Conservation (phyloP, 495 filamentous ascomycete genomes). For the Aspergillus cristatus region DNA sequence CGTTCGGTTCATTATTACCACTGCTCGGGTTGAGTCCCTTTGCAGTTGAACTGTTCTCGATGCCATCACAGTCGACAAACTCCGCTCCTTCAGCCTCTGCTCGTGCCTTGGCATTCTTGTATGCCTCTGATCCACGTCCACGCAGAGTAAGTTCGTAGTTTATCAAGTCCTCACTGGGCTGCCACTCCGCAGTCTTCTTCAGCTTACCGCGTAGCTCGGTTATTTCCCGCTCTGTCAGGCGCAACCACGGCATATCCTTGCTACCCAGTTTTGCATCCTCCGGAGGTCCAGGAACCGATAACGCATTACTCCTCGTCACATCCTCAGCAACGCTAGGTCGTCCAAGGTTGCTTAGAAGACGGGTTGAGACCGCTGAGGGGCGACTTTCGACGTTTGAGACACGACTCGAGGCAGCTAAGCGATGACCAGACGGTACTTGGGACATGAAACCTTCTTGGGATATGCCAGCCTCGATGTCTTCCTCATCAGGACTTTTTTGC, state of each 20-base stretch:
- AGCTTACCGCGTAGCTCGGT: constrained; percentile 85
- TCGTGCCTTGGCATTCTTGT: constrained; percentile 55
- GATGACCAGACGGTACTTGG: constrained; percentile 1
- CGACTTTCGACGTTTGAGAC: too few species aligned
- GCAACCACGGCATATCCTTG: constrained; percentile 76
- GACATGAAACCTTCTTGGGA: constrained; percentile 6
- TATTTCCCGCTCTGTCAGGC: constrained; percentile 85
- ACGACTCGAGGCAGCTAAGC: too few species aligned
- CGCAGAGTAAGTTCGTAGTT: constrained; percentile 69
- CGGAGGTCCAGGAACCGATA: constrained; percentile 67
- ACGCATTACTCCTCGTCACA: constrained; percentile 76
- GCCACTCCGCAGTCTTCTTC: constrained; percentile 98
- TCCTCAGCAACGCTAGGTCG: constrained; percentile 39
- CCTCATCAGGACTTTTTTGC: too few species aligned
- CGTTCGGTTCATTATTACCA: constrained; percentile 82
- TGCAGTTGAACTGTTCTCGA: constrained; percentile 31
- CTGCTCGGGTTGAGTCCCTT: constrained; percentile 53
- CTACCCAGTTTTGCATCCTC: constrained; percentile 65
- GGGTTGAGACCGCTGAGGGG: too few species aligned
- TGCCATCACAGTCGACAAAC: constrained; percentile 49
- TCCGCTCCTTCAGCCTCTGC: constrained; percentile 58
- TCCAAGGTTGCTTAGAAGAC: too few species aligned
- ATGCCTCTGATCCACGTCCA: constrained; percentile 69
- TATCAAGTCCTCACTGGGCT: constrained; percentile 93
- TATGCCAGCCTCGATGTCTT: not conserved